Base-by-base conservation (phyloP, 2,329 filamentous ascomycete species). In the Thermothelomyces thermophilus region DNA sequence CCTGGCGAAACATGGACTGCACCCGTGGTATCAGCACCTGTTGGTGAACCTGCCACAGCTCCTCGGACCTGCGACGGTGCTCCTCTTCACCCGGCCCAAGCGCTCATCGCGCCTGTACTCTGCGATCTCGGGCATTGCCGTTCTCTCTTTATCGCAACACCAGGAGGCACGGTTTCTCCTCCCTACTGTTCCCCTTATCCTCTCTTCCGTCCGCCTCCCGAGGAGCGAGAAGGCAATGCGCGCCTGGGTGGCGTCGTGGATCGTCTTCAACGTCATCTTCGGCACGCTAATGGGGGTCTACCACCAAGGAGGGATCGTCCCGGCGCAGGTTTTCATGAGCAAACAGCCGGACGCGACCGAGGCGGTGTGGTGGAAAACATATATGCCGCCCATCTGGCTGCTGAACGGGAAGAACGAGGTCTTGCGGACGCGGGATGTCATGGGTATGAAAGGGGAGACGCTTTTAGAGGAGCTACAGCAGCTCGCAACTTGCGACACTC, bases 301-400 rank as follows among this genome's bases (percentile, higher is more conserved):
- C 62, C 87, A 91, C 64, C 87, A 91, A 68, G 87, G 84, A 24
- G 87, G 87, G 37, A 79, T 90, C 22, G 76, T 91, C 1, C 84
- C 86, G 0, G 82, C 80, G 6, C 87, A 91, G 61, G 80, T 86
- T 0, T 87, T 87, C 63, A 74, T 91, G 62, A 85, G 82, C 61
- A 79, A 78, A 48, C 82, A 86, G 56, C 74, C 79, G 4, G 83
- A 85, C 55, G 80, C 85, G 8, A 82, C 81, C 1, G 75, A 84
- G 30, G 84, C 83, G 3, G 74, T 87, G 44, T 91, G 87, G 87
- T 91, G 87, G 87, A 90, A 90, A 65, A 90, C 87, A 1, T 90
- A 90, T 63, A 86, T 83, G 63, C 87, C 87, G 16, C 87, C 87
- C 0, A 83, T 85, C 31, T 91, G 87, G 86, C 74, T 91, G 17